phyloP scores from a whole-genome alignment of 176 grass and related monocot species.

The Puya raimondii region DNA sequence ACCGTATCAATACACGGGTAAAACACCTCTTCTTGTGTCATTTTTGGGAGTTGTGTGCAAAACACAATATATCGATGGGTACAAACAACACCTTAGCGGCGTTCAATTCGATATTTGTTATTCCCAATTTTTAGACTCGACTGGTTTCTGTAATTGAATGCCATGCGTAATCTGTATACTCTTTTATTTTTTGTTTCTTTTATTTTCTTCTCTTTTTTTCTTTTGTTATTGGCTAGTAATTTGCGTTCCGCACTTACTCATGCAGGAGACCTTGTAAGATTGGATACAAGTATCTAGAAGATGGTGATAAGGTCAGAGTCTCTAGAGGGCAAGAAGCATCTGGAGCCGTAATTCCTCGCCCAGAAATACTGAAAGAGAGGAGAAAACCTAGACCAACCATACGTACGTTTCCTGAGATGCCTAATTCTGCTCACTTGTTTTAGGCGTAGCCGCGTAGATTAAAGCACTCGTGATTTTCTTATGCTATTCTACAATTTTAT shows the following conservation, averaged over 20 bases:
- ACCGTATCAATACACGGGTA: too few relatives aligned
- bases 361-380: slow-evolving; percentile 95
- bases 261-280: slow-evolving; percentile 68
- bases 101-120: too few relatives aligned
- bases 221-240: background rate
- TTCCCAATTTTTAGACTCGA: background rate
- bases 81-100: too few relatives aligned
- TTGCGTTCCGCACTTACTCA: background rate
- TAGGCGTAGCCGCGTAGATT: background rate
- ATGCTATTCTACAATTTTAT: background rate
- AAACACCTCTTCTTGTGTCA: too few relatives aligned
- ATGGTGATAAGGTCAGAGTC: slow-evolving; percentile 78
- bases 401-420: slow-evolving; percentile 30
- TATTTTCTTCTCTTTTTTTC: background rate
- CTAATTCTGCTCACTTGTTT: slow-evolving; percentile 17
- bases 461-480: background rate
- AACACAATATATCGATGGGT: too few relatives aligned
- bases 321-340: slow-evolving; percentile 72
- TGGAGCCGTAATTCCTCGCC: slow-evolving; percentile 60
- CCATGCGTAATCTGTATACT: background rate
- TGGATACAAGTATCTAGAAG: slow-evolving; percentile 72
- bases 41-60: too few relatives aligned
- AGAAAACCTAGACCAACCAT: slow-evolving; percentile 64
- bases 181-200: background rate
- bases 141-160: background rate